These are phyloP conservation scores for Raffaelea albimanens DNA, from an alignment of 2,329 filamentous ascomycete species.

Conservation along the genomic window DNA sequence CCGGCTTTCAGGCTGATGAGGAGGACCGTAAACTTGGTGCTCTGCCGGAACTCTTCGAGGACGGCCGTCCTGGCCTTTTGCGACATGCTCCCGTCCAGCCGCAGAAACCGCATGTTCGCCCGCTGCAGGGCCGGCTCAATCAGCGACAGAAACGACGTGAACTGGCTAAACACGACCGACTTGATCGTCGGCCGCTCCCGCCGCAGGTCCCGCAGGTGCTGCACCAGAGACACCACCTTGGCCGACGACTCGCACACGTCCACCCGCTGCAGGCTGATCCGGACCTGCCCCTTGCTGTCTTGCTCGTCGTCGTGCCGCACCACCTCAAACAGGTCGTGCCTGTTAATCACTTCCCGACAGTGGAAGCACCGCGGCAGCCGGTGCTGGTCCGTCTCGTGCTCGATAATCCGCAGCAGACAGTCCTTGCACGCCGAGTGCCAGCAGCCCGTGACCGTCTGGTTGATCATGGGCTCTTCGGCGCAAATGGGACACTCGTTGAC, in stretches of 20 bases:
- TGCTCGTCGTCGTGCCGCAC: constrained; percentile 61
- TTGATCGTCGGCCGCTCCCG: constrained; percentile 62
- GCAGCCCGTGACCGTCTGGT: constrained; percentile 89
- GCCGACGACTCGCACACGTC: constrained; percentile 65
- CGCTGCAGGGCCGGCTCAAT: constrained; percentile 72
- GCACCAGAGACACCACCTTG: constrained; percentile 75
- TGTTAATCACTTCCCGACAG: constrained; percentile 74
- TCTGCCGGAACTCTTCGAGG: constrained; percentile 59
- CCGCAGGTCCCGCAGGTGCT: constrained; percentile 61
- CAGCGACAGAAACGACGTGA: constrained; percentile 89
- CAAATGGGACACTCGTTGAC: constrained; percentile 90
- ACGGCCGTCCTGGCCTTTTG: constrained; percentile 78
- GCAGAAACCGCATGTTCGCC: constrained; percentile 68
- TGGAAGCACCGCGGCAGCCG: constrained; percentile 78
- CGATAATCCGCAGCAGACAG: constrained; percentile 83
- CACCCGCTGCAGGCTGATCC: constrained; percentile 51
- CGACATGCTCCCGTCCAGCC: constrained; percentile 82
- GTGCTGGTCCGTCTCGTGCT: constrained; percentile 71
- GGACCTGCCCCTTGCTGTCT: constrained; percentile 32
- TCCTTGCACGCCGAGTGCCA: constrained; percentile 97
- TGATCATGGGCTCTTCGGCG: constrained; percentile 88
- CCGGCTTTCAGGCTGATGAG: constrained; percentile 81
- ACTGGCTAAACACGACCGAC: constrained; percentile 92
- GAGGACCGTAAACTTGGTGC: constrained; percentile 59
- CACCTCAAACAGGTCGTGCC: constrained; percentile 84